A percentile compares a stretch with the other conserved stretches of the same genome.
Conservation (phyloP, 1,284 basidiomycete genomes). For the Sanghuangporus weigelae region DNA sequence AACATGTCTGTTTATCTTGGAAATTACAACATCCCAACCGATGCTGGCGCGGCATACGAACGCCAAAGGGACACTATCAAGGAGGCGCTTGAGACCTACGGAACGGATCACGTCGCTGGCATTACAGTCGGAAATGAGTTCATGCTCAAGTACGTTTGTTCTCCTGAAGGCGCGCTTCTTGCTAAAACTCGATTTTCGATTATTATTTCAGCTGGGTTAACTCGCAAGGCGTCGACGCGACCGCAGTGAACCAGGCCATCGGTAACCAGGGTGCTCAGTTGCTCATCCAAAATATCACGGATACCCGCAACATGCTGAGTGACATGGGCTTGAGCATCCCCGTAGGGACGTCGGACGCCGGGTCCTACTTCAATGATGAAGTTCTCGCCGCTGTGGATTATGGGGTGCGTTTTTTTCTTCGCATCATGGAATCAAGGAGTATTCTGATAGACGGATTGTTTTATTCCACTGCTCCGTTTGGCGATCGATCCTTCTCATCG, state of each 20-base stretch:
- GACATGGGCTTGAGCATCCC: conserved; percentile 51
- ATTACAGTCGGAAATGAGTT: conserved; percentile 82
- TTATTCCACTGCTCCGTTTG: conserved; percentile 1
- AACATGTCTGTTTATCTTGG: conserved; percentile 85
- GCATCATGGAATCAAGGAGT: background rate
- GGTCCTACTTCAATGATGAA: conserved; percentile 72
- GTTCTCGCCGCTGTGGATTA: conserved; percentile 74
- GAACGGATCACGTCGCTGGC: conserved; percentile 73
- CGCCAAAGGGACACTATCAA: conserved; percentile 69
- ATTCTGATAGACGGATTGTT: background rate
- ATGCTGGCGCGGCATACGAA: conserved; percentile 61
- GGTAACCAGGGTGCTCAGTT: conserved; percentile 42
- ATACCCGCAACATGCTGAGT: conserved; percentile 52
- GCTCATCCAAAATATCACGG: conserved; percentile 63
- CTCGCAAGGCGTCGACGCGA: conserved; percentile 31
- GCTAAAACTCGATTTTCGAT: background rate
- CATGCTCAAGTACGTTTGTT: conserved; percentile 61
- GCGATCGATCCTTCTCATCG: background rate
- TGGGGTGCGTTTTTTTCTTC: conserved; percentile 41
- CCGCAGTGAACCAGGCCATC: conserved; percentile 44
- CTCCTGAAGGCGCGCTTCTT: background rate
- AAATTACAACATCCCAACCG: conserved; percentile 63
- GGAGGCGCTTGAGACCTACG: conserved; percentile 71
- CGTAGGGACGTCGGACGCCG: conserved; percentile 90
- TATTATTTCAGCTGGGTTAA: conserved; percentile 45